phyloP scores from a whole-genome alignment of 2,329 filamentous ascomycete species.

The Beauveria australis region DNA sequence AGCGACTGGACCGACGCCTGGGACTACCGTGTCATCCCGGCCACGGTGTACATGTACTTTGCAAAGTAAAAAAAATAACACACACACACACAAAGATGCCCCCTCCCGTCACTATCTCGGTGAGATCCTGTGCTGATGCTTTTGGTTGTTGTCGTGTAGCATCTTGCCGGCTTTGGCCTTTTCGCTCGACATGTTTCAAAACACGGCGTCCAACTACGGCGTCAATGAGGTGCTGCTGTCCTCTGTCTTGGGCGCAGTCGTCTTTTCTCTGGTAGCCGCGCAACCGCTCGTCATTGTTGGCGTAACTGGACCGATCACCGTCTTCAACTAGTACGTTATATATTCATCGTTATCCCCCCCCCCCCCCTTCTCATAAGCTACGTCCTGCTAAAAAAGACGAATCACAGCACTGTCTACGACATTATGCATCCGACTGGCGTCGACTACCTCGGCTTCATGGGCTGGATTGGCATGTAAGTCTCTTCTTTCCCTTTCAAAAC shows the following conservation, averaged over 20 bases:
- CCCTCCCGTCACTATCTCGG: no score
- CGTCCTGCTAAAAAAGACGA: neutral
- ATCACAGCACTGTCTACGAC: constrained; percentile 67
- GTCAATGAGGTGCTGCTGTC: constrained; percentile 87
- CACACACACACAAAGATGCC: constrained; percentile 17
- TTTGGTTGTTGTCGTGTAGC: constrained; percentile 33
- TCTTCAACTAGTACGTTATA: constrained; percentile 69
- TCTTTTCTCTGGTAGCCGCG: constrained; percentile 71
- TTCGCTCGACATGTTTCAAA: constrained; percentile 87
- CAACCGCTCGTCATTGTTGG: constrained; percentile 88
- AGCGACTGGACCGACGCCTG: constrained; percentile 83
- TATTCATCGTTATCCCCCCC: neutral
- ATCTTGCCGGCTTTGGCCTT: constrained; percentile 83
- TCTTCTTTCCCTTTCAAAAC: neutral
- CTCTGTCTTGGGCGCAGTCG: constrained; percentile 72
- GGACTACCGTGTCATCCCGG: constrained; percentile 83
- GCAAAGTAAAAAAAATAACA: constrained; percentile 67
- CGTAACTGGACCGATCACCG: constrained; percentile 81
- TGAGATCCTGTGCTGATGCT: constrained; percentile 7
- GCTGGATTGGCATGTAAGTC: constrained; percentile 71
- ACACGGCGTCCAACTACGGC: constrained; percentile 75
- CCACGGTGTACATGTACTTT: constrained; percentile 91
- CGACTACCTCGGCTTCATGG: constrained; percentile 85
- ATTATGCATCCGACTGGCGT: constrained; percentile 72
- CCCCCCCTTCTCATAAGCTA: no score